phyloP scores from a whole-genome alignment of 2,329 filamentous ascomycete genomes.

The Exophiala oligosperma region DNA sequence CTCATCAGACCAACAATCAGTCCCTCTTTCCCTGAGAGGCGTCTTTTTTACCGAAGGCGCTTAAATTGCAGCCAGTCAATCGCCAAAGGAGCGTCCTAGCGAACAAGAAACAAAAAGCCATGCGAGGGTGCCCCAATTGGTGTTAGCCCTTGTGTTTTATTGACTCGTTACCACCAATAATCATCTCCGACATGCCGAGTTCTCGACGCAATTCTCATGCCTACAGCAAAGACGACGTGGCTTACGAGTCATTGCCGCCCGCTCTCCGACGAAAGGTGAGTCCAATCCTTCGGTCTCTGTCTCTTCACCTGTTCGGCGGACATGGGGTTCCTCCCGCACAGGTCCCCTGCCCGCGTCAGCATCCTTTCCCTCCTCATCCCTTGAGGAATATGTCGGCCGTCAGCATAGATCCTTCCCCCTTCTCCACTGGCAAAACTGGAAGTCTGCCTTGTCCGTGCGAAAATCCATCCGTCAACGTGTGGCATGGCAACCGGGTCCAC shows the following conservation, averaged over 20 bases:
- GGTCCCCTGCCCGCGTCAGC: no score
- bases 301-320: no score
- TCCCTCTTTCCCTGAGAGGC: no score
- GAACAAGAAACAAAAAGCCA: neutral
- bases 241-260: constrained; percentile 56
- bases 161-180: neutral
- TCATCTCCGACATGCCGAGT: constrained; percentile 16
- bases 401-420: no score
- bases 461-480: no score
- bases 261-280: constrained; percentile 60
- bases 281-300: constrained; percentile 18
- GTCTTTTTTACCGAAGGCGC: neutral
- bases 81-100: neutral
- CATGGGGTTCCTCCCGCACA: no score
- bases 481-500: constrained; percentile 1
- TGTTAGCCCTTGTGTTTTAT: neutral
- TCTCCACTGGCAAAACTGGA: no score
- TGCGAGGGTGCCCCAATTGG: neutral
- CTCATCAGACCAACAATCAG: no score
- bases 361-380: constrained; percentile 11
- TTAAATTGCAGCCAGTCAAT: neutral
- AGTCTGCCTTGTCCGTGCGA: no score
- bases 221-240: constrained; percentile 22
- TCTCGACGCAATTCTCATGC: constrained; percentile 14
- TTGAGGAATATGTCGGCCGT: neutral